These are phyloP conservation scores for Candida labiduridarum DNA, from an alignment of 1,139 yeast species.

Conservation along the genomic window DNA sequence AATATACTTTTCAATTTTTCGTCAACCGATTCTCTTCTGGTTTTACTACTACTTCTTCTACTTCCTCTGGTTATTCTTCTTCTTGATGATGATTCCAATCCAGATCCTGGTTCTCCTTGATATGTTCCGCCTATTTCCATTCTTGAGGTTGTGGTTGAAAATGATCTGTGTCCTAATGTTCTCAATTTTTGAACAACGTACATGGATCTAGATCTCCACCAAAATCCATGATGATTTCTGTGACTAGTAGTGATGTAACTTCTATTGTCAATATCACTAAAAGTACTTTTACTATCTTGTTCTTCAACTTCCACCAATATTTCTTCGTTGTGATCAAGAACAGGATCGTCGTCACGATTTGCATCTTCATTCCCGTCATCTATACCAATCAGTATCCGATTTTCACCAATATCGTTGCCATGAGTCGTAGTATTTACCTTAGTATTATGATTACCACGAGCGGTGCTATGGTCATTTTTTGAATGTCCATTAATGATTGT, in stretches of 20 bases:
- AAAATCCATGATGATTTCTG: background rate
- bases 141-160: background rate
- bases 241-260: background rate
- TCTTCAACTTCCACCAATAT: background rate
- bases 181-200: background rate
- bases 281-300: background rate
- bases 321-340: no score
- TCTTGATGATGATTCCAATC: background rate
- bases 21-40: background rate
- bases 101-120: no score
- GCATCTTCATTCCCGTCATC: no score
- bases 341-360: no score
- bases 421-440: no score
- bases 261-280: background rate
- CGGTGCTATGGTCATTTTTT: background rate
- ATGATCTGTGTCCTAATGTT: background rate
- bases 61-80: background rate
- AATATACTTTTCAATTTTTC: conserved; percentile 7
- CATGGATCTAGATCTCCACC: conserved; percentile 2
- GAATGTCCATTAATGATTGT: background rate
- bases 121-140: background rate
- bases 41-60: background rate
- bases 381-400: no score
- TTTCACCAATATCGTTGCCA: no score
- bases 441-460: background rate